phyloP scores from a whole-genome alignment of 108 stramenopile genomes.

The Craspedostauros australis region DNA sequence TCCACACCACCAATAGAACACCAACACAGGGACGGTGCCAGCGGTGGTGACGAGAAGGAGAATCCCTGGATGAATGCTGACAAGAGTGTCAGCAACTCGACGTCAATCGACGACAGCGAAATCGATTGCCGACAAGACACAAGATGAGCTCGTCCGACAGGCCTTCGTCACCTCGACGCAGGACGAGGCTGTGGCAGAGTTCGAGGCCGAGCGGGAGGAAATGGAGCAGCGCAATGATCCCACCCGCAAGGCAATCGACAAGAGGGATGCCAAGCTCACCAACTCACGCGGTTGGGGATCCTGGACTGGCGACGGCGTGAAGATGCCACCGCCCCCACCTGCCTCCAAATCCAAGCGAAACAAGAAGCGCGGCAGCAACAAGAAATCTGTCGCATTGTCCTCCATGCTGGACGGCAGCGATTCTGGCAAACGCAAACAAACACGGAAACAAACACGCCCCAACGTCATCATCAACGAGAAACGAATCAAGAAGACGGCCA shows the following conservation, averaged over 20 bases:
- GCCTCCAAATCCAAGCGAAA: constrained; percentile 57
- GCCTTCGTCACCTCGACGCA: constrained; percentile 88
- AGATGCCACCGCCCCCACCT: constrained; percentile 61
- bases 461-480: constrained; percentile 93
- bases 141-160: constrained; percentile 85
- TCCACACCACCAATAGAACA: neutral
- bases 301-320: constrained; percentile 85
- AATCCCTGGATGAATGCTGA: constrained; percentile 30
- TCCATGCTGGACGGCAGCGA: too few relatives aligned
- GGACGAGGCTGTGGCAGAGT: constrained; percentile 82
- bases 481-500: constrained; percentile 79
- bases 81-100: neutral
- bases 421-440: too few relatives aligned
- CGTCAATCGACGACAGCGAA: neutral
- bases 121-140: constrained; percentile 34
- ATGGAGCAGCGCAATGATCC: constrained; percentile 73
- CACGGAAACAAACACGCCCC: constrained; percentile 54
- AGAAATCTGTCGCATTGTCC: too few relatives aligned
- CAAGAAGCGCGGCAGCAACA: constrained; percentile 50
- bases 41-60: constrained; percentile 7
- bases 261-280: constrained; percentile 35
- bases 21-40: too few relatives aligned
- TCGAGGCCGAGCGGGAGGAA: constrained; percentile 82
- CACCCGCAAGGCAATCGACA: constrained; percentile 44
- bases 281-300: constrained; percentile 88